Evolutionary conservation across 345 rosid genomes (phyloP).

Genomic region (Stellera chamaejasme): DNA sequence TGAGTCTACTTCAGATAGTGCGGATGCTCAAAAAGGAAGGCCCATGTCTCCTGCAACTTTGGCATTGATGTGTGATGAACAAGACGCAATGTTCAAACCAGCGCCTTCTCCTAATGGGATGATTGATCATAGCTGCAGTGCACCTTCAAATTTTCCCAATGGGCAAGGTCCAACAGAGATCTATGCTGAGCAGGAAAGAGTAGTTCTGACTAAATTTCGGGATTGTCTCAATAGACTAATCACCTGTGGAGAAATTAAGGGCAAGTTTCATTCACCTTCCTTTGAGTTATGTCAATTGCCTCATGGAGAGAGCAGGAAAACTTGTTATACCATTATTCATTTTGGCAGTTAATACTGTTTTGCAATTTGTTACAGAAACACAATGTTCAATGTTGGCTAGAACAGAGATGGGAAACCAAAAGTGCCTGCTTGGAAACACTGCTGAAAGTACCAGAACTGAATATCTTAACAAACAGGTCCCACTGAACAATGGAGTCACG

Average conservation of each 20-base stretch:
- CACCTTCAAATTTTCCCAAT: conserved; percentile 36
- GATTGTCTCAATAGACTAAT: conserved; percentile 86
- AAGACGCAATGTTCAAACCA: conserved; percentile 73
- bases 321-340: not conserved
- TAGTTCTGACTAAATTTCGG: conserved; percentile 63
- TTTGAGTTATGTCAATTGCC: not conserved
- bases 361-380: conserved; percentile 39
- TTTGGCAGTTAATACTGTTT: conserved; percentile 7
- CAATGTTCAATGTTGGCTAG: conserved; percentile 54
- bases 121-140: conserved; percentile 36
- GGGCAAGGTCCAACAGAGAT: conserved; percentile 56
- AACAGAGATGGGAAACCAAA: conserved; percentile 38
- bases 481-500: conserved; percentile 35
- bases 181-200: conserved; percentile 78
- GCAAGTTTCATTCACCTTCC: conserved; percentile 28
- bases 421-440: conserved; percentile 28
- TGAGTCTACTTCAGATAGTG: conserved; percentile 44
- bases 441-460: conserved; percentile 28
- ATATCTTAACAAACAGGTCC: conserved; percentile 30
- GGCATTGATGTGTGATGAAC: conserved; percentile 98
- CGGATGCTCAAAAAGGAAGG: conserved; percentile 51
- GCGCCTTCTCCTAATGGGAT: conserved; percentile 58
- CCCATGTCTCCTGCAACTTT: conserved; percentile 98
- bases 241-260: conserved; percentile 81
- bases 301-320: not conserved